Evolutionary conservation across 2,329 filamentous ascomycete species (phyloP).

Genomic region (Orbilia ellipsospora): DNA sequence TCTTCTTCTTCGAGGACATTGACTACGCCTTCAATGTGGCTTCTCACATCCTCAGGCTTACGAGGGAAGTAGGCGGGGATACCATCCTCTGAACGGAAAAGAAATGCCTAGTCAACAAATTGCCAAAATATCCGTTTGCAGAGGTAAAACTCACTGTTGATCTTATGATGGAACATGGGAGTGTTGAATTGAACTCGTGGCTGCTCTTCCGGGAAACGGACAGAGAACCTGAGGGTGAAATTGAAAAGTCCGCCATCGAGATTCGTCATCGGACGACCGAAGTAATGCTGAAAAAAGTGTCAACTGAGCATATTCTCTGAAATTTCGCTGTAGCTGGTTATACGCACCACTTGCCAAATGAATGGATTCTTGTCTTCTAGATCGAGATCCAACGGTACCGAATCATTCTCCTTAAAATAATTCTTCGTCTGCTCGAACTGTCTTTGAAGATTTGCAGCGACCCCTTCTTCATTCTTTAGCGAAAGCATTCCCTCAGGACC

Average conservation of each 20-base stretch:
- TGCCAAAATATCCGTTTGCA: not conserved
- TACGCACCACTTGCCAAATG: slow-evolving; percentile 71
- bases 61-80: slow-evolving; percentile 83
- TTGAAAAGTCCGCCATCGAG: slow-evolving; percentile 90
- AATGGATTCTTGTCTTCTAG: slow-evolving; percentile 87
- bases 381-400: slow-evolving; percentile 77
- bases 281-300: slow-evolving; percentile 75
- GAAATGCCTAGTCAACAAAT: not conserved
- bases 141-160: slow-evolving; percentile 68
- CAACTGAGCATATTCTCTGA: not conserved
- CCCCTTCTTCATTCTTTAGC: slow-evolving; percentile 74
- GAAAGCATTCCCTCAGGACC: slow-evolving; percentile 73
- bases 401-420: slow-evolving; percentile 76
- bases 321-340: not conserved
- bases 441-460: slow-evolving; percentile 82
- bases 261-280: slow-evolving; percentile 91
- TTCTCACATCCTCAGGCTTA: slow-evolving; percentile 78
- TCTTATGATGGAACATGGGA: slow-evolving; percentile 85
- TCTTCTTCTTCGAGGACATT: slow-evolving; percentile 85
- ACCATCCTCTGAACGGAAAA: slow-evolving; percentile 67
- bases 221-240: slow-evolving; percentile 81
- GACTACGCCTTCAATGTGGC: slow-evolving; percentile 86
- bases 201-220: slow-evolving; percentile 86
- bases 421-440: slow-evolving; percentile 86
- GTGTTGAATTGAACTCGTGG: slow-evolving; percentile 85